These are phyloP conservation scores for Nakazawaea holstii DNA, from an alignment of 805 yeast genomes.

Conservation along the genomic window DNA sequence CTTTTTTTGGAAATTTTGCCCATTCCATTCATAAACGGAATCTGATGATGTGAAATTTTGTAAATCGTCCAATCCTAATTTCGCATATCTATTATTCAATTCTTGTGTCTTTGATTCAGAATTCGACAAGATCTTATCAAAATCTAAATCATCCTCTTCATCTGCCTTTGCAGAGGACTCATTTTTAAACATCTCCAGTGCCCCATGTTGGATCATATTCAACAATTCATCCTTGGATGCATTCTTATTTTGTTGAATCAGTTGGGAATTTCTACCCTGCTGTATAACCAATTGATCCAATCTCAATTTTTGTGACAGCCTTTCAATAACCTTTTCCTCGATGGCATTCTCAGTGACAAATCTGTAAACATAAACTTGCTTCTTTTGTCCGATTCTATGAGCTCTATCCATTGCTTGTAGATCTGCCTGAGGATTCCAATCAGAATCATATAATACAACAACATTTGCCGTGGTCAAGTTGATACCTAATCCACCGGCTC, in stretches of 20 bases:
- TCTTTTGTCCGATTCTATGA: constrained; percentile 82
- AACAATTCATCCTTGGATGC: constrained; percentile 66
- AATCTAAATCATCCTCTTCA: constrained; percentile 40
- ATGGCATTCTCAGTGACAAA: constrained; percentile 78
- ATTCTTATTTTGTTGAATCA: constrained; percentile 30
- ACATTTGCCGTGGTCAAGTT: constrained; percentile 77
- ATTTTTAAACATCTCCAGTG: constrained; percentile 52
- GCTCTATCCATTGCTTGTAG: constrained; percentile 89
- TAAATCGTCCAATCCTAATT: constrained; percentile 69
- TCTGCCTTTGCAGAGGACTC: constrained; percentile 19
- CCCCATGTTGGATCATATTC: constrained; percentile 82
- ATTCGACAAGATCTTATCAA: constrained; percentile 53
- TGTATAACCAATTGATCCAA: constrained; percentile 80
- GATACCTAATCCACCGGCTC: constrained; percentile 90
- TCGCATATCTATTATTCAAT: constrained; percentile 56
- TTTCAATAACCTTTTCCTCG: constrained; percentile 75
- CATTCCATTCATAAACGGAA: constrained; percentile 85
- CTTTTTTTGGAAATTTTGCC: constrained; percentile 72
- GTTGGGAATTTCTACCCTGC: constrained; percentile 45
- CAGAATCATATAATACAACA: constrained; percentile 72
- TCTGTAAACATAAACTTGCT: constrained; percentile 76
- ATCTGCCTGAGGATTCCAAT: constrained; percentile 90
- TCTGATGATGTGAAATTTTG: constrained; percentile 68
- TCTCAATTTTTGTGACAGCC: constrained; percentile 76
- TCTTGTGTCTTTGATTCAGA: constrained; percentile 63